Base-by-base conservation (phyloP, 2,329 filamentous ascomycete genomes). In the Fusarium devonianum region DNA sequence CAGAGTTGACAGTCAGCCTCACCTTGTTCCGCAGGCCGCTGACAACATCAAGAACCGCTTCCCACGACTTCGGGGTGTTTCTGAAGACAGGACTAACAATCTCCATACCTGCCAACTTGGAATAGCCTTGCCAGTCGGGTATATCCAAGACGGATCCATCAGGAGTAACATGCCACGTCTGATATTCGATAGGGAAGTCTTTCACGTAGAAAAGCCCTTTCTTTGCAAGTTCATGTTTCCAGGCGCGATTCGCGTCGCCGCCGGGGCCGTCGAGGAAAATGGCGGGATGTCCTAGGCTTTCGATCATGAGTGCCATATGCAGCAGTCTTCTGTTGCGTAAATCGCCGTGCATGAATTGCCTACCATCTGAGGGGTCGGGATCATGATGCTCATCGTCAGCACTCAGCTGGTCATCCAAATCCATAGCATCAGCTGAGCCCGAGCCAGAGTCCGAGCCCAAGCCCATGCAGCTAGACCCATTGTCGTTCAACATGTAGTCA, bases 21-120 rank as follows among this genome's bases (percentile, higher is more conserved):
- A 57, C 26, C 4, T 47, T 50, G n/a, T 28, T 41, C 30, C 54
- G 36, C 5, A 63, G n/a, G 10, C 54, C 38, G 11, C 29, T 34
- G 10, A 63, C 17, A 11, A 59, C 37, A 23, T 59, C 21, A 7
- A 63, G 45, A 3, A 59, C 41, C 6, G 37, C 14, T 28, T 57
- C 57, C 60, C 60, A 63, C 7, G 39, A 37, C 12, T 49, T 28
- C 2, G 51, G 38, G 11, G 7, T 49, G 17, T 61, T 46, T 38
- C 44, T 41, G 13, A 53, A 19, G 14, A 57, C 36, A 11, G 50
- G 51, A 13, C 57, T 54, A 10, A 47, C 34, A 5, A 63, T 36
- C 22, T 63, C 60, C 12, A 59, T 21, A 2, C 48, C 51, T 2
- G 10, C 10, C 7, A 61, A 5, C 4, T 11, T 5, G 6, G 14